Percentiles rank a stretch among this genome's conserved stretches.
Evolutionary conservation across 306 rosid species (phyloP).

Genomic region (Quercus suber): DNA sequence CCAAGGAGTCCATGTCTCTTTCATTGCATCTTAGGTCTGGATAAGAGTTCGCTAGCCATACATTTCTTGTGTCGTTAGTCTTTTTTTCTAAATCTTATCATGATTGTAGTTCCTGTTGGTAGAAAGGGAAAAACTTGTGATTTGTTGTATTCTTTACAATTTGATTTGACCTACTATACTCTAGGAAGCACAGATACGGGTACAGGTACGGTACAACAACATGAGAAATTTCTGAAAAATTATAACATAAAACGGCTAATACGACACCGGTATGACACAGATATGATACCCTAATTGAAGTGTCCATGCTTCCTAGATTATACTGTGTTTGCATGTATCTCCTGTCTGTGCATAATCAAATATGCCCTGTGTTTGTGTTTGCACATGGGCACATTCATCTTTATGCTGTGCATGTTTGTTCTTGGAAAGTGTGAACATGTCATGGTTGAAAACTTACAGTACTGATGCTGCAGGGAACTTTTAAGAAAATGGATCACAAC

Average conservation of each 20-base stretch:
- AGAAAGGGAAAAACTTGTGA: background rate
- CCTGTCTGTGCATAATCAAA: no score
- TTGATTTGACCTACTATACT: background rate
- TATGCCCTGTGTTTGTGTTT: background rate
- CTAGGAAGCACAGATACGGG: no score
- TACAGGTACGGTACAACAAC: no score
- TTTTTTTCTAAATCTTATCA: background rate
- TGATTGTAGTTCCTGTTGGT: background rate
- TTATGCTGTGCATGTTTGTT: background rate
- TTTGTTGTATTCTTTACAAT: background rate
- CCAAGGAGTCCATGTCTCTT: no score
- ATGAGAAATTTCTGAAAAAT: no score
- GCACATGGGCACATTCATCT: background rate
- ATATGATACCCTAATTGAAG: no score
- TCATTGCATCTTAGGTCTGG: background rate
- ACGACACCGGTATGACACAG: fast-evolving
- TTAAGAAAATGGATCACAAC: conserved; percentile 33
- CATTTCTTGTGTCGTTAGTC: background rate
- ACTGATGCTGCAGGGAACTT: conserved; percentile 20
- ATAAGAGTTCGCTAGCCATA: background rate
- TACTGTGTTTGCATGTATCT: no score
- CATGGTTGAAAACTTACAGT: background rate
- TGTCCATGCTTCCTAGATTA: no score
- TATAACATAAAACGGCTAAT: no score
- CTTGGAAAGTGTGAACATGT: background rate